Percentiles rank a stretch among this genome's conserved stretches.
Conservation (phyloP, 495 filamentous ascomycete genomes). For the Tirmania nivea region DNA sequence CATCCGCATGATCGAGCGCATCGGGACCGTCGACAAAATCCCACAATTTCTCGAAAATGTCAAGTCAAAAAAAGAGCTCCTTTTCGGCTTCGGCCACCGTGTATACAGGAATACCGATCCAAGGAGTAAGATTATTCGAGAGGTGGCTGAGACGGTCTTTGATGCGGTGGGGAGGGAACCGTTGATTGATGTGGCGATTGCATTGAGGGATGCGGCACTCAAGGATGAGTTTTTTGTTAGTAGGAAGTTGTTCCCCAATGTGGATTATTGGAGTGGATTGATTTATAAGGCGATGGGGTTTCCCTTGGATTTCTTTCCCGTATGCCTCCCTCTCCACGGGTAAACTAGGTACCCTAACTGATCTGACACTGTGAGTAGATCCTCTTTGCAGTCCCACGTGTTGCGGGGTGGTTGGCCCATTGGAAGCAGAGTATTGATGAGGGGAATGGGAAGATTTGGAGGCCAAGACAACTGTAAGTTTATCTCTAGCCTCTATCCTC, state of each 20-base stretch:
- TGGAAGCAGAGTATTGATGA: constrained; percentile 23
- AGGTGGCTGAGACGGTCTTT: constrained; percentile 26
- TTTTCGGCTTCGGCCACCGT: constrained; percentile 41
- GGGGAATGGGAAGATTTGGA: constrained; percentile 22
- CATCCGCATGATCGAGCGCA: constrained; percentile 26
- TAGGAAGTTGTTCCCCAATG: constrained; percentile 31
- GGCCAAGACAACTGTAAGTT: constrained; percentile 20
- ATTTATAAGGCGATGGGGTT: constrained; percentile 34
- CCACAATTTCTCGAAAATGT: constrained; percentile 29
- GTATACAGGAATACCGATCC: constrained; percentile 34
- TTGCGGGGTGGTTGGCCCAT: constrained; percentile 23
- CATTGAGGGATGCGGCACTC: constrained; percentile 28
- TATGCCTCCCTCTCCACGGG: not conserved
- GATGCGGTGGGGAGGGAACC: constrained; percentile 22
- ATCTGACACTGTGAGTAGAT: too few species aligned
- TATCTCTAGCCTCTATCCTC: too few species aligned
- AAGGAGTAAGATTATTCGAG: constrained; percentile 27
- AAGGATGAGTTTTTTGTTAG: constrained; percentile 31
- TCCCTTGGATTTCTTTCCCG: constrained; percentile 23
- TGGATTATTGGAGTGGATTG: constrained; percentile 36
- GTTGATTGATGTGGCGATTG: constrained; percentile 28
- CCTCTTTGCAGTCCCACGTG: constrained; percentile 23
- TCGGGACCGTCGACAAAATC: constrained; percentile 27
- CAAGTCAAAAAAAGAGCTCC: constrained; percentile 28
- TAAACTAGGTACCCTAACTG: too few species aligned